phyloP scores from a whole-genome alignment of 2,329 filamentous ascomycete genomes.

The Didymella segeticola region DNA sequence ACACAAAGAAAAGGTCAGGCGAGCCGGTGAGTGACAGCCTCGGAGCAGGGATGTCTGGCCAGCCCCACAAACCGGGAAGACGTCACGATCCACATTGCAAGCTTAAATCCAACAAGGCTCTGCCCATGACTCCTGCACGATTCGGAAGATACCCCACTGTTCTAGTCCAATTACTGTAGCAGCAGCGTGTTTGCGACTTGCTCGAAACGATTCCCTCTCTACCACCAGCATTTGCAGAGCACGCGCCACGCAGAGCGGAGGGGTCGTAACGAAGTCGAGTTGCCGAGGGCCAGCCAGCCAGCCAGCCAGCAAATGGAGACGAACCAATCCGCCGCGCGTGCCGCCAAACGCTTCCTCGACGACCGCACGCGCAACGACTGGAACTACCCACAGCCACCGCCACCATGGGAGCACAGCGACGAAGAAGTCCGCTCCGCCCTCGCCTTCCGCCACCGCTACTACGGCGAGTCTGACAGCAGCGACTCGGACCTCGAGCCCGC shows the following conservation, averaged over 20 bases:
- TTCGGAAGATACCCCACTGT: conserved; percentile 14
- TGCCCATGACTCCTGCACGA: conserved; percentile 1
- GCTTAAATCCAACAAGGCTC: conserved; percentile 15
- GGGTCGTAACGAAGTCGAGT: not conserved
- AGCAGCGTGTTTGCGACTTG: not conserved
- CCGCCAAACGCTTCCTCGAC: conserved; percentile 51
- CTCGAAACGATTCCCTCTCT: too few relatives aligned
- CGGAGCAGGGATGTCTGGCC: conserved; percentile 1
- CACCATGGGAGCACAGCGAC: conserved; percentile 43
- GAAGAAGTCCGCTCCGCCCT: conserved; percentile 41
- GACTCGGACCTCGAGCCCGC: conserved; percentile 29
- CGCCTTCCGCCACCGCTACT: conserved; percentile 54
- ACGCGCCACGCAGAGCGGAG: not conserved
- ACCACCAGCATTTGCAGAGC: too few relatives aligned
- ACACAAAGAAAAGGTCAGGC: conserved; percentile 6
- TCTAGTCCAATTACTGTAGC: not conserved
- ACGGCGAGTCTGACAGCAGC: conserved; percentile 44
- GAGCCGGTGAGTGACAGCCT: not conserved
- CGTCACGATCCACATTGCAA: conserved; percentile 17
- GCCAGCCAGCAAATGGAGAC: conserved; percentile 37
- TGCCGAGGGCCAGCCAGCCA: not conserved
- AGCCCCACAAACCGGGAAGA: conserved; percentile 11
- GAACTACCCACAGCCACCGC: conserved; percentile 49
- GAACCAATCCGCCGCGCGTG: conserved; percentile 52
- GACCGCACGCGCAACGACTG: conserved; percentile 55